A percentile compares a stretch with the other conserved stretches of the same genome.
Evolutionary conservation across 2,329 filamentous ascomycete species (phyloP).

Genomic region (Gyromitra esculenta): DNA sequence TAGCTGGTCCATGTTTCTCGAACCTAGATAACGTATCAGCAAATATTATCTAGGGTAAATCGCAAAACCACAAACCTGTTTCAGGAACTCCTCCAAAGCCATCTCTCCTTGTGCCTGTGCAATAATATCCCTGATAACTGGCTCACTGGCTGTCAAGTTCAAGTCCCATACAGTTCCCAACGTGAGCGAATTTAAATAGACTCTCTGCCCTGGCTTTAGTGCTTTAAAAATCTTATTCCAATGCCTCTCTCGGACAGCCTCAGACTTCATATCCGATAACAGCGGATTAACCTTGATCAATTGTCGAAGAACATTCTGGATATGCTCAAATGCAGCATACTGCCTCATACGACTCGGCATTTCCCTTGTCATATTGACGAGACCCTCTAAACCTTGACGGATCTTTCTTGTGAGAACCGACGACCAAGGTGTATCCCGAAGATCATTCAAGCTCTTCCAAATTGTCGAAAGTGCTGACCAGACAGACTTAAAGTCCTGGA

Average conservation of each 20-base stretch:
- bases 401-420: constrained; percentile 95
- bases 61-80: constrained; percentile 68
- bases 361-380: constrained; percentile 98
- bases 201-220: constrained; percentile 89
- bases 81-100: constrained; percentile 96
- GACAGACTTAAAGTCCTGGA: constrained; percentile 98
- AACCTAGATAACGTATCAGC: constrained; percentile 61
- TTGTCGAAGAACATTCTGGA: constrained; percentile 87
- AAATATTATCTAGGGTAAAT: neutral
- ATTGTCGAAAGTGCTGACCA: constrained; percentile 96
- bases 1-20: constrained; percentile 98
- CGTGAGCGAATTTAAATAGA: constrained; percentile 92
- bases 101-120: constrained; percentile 96
- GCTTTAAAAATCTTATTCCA: constrained; percentile 99
- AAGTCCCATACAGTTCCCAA: constrained; percentile 99
- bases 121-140: constrained; percentile 90
- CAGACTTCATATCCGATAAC: constrained; percentile 90
- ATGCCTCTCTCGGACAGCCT: constrained; percentile 93
- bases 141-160: constrained; percentile 85
- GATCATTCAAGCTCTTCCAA: constrained; percentile 94
- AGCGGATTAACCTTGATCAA: constrained; percentile 90
- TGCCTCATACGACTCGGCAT: constrained; percentile 99
- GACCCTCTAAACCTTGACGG: constrained; percentile 83
- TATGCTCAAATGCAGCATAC: constrained; percentile 99
- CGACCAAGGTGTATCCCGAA: constrained; percentile 91